Evolutionary conservation across 2,329 filamentous ascomycete species (phyloP), one percentile per base, ranked within the genome.

Genomic region (Botrytis galanthina): DNA sequence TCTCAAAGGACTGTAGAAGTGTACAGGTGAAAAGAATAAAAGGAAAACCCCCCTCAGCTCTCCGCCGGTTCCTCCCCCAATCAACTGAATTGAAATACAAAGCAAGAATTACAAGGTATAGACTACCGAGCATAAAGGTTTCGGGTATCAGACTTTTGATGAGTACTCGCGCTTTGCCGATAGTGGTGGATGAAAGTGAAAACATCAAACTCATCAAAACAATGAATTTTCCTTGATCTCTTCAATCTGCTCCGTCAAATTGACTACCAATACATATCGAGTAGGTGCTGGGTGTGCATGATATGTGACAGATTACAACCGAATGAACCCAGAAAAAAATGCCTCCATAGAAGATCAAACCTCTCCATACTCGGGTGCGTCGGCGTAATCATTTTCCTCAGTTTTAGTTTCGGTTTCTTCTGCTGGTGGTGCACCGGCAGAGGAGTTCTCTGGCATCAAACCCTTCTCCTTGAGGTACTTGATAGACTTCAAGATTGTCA

Each of bases 401-500:
- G 73, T 75, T 63, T 77, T 78, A 66, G 74, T 73, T 39, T 74
- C 64, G 44, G 57, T 29, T 48, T 73, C 73, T 44, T 79, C 75
- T 68, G 77, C 70, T 73, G 72, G 73, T 10, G 76, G 72, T 77
- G 76, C 73, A 77, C 73, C 77, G 64, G 75, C 77, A 77, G 74
- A 77, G 67, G 77, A 73, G 73, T 78, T 77, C 62, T 81, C 80
- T 73, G 78, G 73, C 79, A 82, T 79, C 75, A 81, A 72, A 35
- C 81, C 81, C 76, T 80, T 81, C 77, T 89, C 84, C 76, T 89
- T 87, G 74, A 91, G 85, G 77, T 91, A 90, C 78, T 91, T 87
- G 75, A 92, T 89, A 9, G 88, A 89, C 80, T 90, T 88, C 71
- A 92, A 85, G 75, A 91, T 87, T 14, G 89, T 87, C 77, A 91